phyloP scores from a whole-genome alignment of 1,284 basidiomycete species.

The Spongiforma sp. region DNA sequence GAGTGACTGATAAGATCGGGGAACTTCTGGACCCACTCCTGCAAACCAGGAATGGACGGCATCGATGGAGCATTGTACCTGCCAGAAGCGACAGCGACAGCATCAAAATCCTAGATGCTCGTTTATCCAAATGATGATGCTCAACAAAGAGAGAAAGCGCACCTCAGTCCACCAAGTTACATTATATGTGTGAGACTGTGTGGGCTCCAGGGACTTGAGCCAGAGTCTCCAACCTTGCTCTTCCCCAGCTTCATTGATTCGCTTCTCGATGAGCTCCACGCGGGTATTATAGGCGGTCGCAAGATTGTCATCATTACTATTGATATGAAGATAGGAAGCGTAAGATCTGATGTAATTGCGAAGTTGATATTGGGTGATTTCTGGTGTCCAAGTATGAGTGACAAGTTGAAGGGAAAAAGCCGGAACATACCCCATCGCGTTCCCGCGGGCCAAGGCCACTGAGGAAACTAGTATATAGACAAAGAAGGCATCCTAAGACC shows the following conservation, averaged over 20 bases:
- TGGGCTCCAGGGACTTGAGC: constrained; percentile 38
- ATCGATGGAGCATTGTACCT: constrained; percentile 20
- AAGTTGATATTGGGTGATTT: constrained; percentile 26
- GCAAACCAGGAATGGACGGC: constrained; percentile 20
- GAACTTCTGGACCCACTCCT: constrained; percentile 42
- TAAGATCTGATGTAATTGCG: constrained; percentile 40
- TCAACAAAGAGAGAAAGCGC: neutral
- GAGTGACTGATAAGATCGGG: constrained; percentile 47
- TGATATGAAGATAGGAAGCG: constrained; percentile 46
- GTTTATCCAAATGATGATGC: neutral
- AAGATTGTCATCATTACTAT: constrained; percentile 46
- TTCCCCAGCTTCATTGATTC: constrained; percentile 33
- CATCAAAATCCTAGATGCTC: constrained; percentile 16
- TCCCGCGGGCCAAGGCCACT: constrained; percentile 20
- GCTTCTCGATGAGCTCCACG: constrained; percentile 51
- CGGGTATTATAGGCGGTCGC: constrained; percentile 52
- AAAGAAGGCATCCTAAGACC: neutral
- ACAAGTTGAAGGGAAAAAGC: too few relatives aligned
- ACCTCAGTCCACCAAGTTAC: constrained; percentile 30
- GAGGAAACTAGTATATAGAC: constrained; percentile 12
- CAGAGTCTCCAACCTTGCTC: constrained; percentile 47
- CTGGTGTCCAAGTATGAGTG: constrained; percentile 13
- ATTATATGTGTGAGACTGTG: constrained; percentile 35
- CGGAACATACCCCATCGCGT: constrained; percentile 22
- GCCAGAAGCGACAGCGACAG: constrained; percentile 21